phyloP scores from a whole-genome alignment of 1,284 basidiomycete genomes.

The Microstroma glucosiphilum region DNA sequence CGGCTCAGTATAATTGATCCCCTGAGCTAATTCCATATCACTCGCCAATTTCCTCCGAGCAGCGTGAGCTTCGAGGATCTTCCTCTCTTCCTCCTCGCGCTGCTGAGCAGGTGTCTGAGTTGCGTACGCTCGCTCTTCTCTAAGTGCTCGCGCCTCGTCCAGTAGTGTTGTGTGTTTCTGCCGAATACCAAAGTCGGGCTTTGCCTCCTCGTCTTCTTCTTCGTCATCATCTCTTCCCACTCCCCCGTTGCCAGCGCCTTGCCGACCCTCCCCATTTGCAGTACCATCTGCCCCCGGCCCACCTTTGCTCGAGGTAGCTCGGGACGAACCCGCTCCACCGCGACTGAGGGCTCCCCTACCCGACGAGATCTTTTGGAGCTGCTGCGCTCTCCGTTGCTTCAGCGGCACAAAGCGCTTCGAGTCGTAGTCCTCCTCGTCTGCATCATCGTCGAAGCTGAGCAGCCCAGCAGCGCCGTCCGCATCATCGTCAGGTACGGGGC shows the following conservation, averaged over 20 bases:
- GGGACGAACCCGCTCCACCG: not conserved
- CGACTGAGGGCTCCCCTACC: not conserved
- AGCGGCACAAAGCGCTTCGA: conserved; percentile 76
- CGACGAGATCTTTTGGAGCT: conserved; percentile 58
- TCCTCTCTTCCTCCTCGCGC: conserved; percentile 78
- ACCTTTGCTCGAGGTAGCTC: not conserved
- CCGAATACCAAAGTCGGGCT: conserved; percentile 59
- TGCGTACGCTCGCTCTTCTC: conserved; percentile 66
- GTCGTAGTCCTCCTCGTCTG: conserved; percentile 59
- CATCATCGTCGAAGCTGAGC: conserved; percentile 48
- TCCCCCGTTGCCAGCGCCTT: conserved; percentile 53
- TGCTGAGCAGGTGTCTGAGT: conserved; percentile 73
- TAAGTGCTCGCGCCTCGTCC: conserved; percentile 56
- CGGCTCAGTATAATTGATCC: conserved; percentile 81
- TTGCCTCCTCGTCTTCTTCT: conserved; percentile 58
- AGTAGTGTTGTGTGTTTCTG: conserved; percentile 57
- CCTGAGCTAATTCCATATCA: conserved; percentile 85
- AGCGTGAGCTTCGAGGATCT: conserved; percentile 83
- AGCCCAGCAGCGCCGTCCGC: conserved; percentile 7
- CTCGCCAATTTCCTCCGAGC: conserved; percentile 82
- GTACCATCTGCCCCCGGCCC: conserved; percentile 13
- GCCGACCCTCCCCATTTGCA: not conserved
- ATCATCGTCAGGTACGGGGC: conserved; percentile 17
- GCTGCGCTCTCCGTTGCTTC: conserved; percentile 72
- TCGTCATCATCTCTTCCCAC: conserved; percentile 14